phyloP scores from a whole-genome alignment of 345 rosid species.

The Lenwebbia sp. region DNA sequence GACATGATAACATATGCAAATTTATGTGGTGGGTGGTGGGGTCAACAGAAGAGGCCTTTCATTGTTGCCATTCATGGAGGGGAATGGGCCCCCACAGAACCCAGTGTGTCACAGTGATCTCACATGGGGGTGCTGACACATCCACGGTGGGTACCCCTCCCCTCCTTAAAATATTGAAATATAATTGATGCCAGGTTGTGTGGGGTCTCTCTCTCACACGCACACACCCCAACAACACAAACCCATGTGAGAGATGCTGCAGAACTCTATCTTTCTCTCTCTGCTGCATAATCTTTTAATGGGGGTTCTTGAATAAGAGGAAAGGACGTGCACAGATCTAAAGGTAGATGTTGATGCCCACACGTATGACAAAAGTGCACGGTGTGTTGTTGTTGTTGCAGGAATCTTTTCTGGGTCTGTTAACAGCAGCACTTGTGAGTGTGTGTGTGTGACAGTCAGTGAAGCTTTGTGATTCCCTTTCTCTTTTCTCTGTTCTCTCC shows the following conservation, averaged over 20 bases:
- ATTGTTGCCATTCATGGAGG: conserved; percentile 4
- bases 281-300: background rate
- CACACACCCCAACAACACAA: background rate
- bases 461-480: background rate
- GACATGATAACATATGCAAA: background rate
- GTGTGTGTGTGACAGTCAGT: background rate
- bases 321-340: conserved; percentile 8
- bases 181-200: conserved; percentile 18
- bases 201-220: conserved; percentile 9
- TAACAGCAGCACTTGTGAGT: background rate
- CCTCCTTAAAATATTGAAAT: background rate
- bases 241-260: conserved; percentile 21
- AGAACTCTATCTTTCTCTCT: background rate
- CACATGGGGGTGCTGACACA: conserved; percentile 27
- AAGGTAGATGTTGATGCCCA: conserved; percentile 6
- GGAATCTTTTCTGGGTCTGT: conserved; percentile 22
- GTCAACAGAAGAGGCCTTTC: background rate
- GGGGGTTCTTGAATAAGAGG: background rate
- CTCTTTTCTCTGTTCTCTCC: background rate
- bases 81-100: background rate
- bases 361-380: conserved; percentile 12
- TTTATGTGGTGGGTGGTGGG: conserved; percentile 2
- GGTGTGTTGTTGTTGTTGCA: background rate
- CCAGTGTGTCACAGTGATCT: conserved; percentile 3
- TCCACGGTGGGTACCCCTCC: background rate